Conservation (phyloP, 345 rosid species). For the Brassica carinata region DNA sequence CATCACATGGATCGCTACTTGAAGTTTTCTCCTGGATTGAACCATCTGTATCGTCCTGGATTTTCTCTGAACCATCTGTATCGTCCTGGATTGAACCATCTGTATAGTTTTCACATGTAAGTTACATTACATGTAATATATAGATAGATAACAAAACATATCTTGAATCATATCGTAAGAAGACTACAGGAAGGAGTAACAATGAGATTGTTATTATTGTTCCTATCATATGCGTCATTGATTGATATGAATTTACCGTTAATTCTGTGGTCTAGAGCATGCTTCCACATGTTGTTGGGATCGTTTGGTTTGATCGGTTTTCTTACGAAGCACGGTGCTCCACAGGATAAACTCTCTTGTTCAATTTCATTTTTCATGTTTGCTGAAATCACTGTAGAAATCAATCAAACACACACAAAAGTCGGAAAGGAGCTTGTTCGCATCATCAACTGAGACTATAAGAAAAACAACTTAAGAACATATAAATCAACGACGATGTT, state of each 20-base stretch:
- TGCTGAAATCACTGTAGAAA: slow-evolving; percentile 62
- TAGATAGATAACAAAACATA: background rate
- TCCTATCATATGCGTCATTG: background rate
- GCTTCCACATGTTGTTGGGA: slow-evolving; percentile 48
- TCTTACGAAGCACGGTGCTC: slow-evolving; percentile 45
- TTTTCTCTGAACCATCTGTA: background rate
- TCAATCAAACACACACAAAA: background rate
- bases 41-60: background rate
- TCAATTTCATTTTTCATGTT: slow-evolving; percentile 46
- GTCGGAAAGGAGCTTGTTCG: background rate
- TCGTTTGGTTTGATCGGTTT: slow-evolving; percentile 51
- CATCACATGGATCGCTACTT: background rate
- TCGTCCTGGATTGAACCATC: background rate
- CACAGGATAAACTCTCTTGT: slow-evolving; percentile 42
- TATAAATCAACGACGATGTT: background rate
- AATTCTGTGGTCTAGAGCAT: slow-evolving; percentile 29
- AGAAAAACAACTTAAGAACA: background rate
- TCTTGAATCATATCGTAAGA: background rate
- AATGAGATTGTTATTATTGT: background rate
- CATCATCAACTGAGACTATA: slow-evolving; percentile 7
- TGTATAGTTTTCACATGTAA: background rate
- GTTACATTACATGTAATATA: background rate
- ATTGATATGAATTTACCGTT: slow-evolving; percentile 31
- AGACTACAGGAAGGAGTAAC: background rate
- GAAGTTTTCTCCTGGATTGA: background rate